Conservation (phyloP, 192 early-diverging fungal genomes). For the Mortierella claussenii region DNA sequence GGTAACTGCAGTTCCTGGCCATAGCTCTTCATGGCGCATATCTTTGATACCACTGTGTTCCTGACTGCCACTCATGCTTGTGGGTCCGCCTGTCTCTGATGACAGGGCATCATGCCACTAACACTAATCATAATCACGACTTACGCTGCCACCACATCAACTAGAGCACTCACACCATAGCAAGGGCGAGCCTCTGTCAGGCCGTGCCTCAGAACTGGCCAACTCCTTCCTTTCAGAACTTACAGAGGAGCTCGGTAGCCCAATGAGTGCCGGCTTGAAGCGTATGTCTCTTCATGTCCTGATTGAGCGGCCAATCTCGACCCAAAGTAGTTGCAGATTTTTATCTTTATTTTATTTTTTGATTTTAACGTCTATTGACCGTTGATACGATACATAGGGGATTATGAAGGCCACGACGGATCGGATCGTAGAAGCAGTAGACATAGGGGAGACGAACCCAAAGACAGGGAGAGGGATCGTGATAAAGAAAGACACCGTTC, state of each 20-base stretch:
- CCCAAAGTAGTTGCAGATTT: background rate
- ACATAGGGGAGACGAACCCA: constrained; percentile 53
- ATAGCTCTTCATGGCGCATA: background rate
- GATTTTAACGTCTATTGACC: background rate
- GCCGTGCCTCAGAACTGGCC: constrained; percentile 45
- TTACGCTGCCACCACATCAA: background rate
- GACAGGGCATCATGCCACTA: too few species aligned
- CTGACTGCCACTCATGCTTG: too few species aligned
- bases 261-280: constrained; percentile 19
- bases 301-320: too few species aligned
- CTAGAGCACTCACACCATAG: constrained; percentile 39
- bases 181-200: constrained; percentile 38
- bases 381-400: constrained; percentile 10
- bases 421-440: constrained; percentile 48
- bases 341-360: constrained; percentile 2
- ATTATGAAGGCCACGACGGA: constrained; percentile 29
- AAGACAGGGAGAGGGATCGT: constrained; percentile 61
- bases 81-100: too few species aligned
- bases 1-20: constrained; percentile 8
- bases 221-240: constrained; percentile 49
- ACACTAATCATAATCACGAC: background rate
- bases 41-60: background rate
- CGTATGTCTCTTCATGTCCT: constrained; percentile 31
- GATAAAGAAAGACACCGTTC: constrained; percentile 60
- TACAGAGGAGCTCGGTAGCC: constrained; percentile 17